Evolutionary conservation across 495 filamentous ascomycete species (phyloP).

Genomic region (Neurospora africana): DNA sequence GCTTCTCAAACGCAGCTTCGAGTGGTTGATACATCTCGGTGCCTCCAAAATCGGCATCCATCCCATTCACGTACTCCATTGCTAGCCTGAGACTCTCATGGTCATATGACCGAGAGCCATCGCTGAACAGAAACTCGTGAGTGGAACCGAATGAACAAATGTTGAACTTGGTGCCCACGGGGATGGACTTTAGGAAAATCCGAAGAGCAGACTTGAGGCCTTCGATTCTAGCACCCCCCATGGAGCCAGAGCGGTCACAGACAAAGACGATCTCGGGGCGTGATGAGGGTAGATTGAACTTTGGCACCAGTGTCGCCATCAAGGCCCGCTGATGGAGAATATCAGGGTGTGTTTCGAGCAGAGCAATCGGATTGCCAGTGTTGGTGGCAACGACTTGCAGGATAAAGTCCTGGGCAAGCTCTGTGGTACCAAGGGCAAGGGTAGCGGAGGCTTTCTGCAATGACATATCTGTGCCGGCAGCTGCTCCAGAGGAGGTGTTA

Average conservation of each 20-base stretch:
- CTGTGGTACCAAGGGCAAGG: constrained; percentile 35
- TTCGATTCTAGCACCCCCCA: constrained; percentile 42
- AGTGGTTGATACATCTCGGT: constrained; percentile 53
- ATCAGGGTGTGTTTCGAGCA: constrained; percentile 52
- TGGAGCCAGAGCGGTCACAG: constrained; percentile 58
- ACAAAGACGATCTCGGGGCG: constrained; percentile 61
- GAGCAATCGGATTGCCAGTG: constrained; percentile 44
- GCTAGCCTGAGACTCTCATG: constrained; percentile 41
- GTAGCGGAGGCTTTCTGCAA: constrained; percentile 51
- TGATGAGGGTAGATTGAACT: constrained; percentile 43
- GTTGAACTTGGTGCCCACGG: constrained; percentile 59
- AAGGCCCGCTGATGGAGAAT: constrained; percentile 51
- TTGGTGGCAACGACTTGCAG: constrained; percentile 47
- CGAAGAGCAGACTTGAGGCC: constrained; percentile 47
- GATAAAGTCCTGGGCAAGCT: constrained; percentile 43
- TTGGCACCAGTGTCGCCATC: constrained; percentile 58
- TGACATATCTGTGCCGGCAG: constrained; percentile 32
- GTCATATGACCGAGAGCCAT: constrained; percentile 44
- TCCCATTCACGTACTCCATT: constrained; percentile 33
- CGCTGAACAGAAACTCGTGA: constrained; percentile 46
- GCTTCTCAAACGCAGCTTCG: constrained; percentile 37
- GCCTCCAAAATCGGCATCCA: constrained; percentile 51
- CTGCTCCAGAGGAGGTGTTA: constrained; percentile 34
- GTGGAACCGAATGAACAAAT: constrained; percentile 57
- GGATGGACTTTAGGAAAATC: constrained; percentile 62